Evolutionary conservation across 83 land plant genomes (phyloP).

Genomic region (Thuja plicata): DNA sequence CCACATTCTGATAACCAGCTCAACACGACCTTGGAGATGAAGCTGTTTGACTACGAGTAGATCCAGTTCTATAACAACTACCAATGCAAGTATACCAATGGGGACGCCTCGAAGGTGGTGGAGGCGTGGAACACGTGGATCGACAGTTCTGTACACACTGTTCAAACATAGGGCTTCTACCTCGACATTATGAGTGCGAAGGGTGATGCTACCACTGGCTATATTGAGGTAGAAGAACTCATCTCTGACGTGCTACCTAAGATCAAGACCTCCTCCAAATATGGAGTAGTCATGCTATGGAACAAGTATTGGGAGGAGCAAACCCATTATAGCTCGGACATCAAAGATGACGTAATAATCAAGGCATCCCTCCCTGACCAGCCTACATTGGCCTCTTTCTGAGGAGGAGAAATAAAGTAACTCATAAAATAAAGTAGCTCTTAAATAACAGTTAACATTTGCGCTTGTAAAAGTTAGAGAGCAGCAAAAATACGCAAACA

Average conservation of each 20-base stretch:
- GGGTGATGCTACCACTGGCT: constrained; percentile 26
- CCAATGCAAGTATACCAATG: constrained; percentile 1
- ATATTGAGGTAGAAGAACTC: constrained; percentile 19
- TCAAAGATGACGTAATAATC: too few species aligned
- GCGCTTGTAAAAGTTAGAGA: too few species aligned
- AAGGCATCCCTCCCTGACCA: too few species aligned
- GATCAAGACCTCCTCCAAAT: constrained; percentile 11
- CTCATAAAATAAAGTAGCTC: too few species aligned
- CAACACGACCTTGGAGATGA: constrained; percentile 19
- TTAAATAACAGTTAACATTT: too few species aligned
- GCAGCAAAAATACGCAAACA: too few species aligned
- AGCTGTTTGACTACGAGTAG: constrained; percentile 49
- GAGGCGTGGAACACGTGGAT: constrained; percentile 29
- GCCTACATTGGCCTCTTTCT: too few species aligned
- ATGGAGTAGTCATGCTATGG: too few species aligned
- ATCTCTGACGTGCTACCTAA: constrained; percentile 27
- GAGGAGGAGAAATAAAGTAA: too few species aligned
- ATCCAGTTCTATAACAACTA: constrained; percentile 53
- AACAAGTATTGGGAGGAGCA: constrained; percentile 27
- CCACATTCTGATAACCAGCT: constrained; percentile 18
- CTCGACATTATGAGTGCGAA: constrained; percentile 24
- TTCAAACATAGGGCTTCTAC: constrained; percentile 16
- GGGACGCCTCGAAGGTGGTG: not conserved
- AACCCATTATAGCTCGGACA: not conserved
- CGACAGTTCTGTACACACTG: not conserved